Conservation (phyloP, 2,329 filamentous ascomycete genomes). For the Myotisia sp. region DNA sequence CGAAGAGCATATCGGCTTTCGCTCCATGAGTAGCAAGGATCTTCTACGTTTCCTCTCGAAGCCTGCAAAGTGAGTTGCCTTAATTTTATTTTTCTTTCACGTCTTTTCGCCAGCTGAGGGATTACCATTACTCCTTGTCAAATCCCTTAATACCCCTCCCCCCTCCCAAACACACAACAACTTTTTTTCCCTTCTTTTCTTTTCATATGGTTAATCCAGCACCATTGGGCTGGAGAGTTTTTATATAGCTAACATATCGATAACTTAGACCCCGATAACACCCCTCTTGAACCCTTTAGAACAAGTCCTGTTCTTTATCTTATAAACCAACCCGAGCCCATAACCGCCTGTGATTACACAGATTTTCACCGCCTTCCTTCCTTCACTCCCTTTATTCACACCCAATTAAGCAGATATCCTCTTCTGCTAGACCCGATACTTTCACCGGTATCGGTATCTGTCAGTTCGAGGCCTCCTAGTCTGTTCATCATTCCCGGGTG, state of each 20-base stretch:
- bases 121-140: background rate
- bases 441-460: constrained; percentile 68
- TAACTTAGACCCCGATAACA: constrained; percentile 50
- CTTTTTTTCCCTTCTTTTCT: too few relatives aligned
- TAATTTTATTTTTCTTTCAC: constrained; percentile 1
- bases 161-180: background rate
- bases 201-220: too few relatives aligned
- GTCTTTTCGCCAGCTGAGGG: constrained; percentile 3
- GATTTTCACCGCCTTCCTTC: background rate
- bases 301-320: too few relatives aligned
- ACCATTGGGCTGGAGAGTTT: constrained; percentile 12
- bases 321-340: too few relatives aligned
- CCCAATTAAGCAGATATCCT: constrained; percentile 53
- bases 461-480: constrained; percentile 46
- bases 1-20: constrained; percentile 21
- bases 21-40: constrained; percentile 83
- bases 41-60: constrained; percentile 87
- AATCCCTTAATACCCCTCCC: background rate
- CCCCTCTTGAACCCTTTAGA: constrained; percentile 11
- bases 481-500: constrained; percentile 76
- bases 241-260: constrained; percentile 3
- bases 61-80: constrained; percentile 65
- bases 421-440: constrained; percentile 79
- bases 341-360: too few relatives aligned
- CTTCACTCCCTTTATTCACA: constrained; percentile 13